phyloP scores from a whole-genome alignment of 1,139 yeast genomes.

The Suhomyces panamericanus region DNA sequence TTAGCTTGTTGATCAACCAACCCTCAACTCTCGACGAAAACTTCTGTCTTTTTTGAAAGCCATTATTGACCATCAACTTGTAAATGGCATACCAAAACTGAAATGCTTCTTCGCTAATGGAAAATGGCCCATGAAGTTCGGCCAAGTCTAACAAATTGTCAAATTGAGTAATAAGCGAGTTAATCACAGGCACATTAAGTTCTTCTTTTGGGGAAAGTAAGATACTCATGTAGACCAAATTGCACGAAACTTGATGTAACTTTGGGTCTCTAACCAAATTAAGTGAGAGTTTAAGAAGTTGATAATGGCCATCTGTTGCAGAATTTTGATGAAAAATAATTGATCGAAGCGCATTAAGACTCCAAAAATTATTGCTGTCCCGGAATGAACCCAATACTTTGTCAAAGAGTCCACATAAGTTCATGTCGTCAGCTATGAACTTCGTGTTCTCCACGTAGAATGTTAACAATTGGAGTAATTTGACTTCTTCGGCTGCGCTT shows the following conservation, averaged over 20 bases:
- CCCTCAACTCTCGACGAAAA: slow-evolving; percentile 21
- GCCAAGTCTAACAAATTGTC: slow-evolving; percentile 53
- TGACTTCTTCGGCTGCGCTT: slow-evolving; percentile 15
- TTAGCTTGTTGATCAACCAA: slow-evolving; percentile 54
- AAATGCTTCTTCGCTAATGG: slow-evolving; percentile 46
- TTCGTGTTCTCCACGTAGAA: slow-evolving; percentile 23
- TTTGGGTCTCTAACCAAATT: slow-evolving; percentile 43
- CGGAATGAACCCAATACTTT: neutral
- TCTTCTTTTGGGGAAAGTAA: slow-evolving; percentile 13
- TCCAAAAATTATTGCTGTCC: slow-evolving; percentile 1
- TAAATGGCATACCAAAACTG: slow-evolving; percentile 53
- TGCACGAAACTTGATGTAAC: slow-evolving; percentile 23
- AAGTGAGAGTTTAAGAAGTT: slow-evolving; percentile 42
- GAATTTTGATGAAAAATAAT: neutral
- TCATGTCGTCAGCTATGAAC: neutral
- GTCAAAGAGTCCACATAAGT: neutral
- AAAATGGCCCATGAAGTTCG: slow-evolving; percentile 59
- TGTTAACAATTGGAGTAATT: slow-evolving; percentile 33
- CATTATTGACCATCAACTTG: slow-evolving; percentile 34
- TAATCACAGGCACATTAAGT: slow-evolving; percentile 30
- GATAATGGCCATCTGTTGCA: slow-evolving; percentile 2
- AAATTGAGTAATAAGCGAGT: slow-evolving; percentile 42
- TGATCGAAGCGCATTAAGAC: neutral
- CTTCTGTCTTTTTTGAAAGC: slow-evolving; percentile 12
- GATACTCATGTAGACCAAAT: slow-evolving; percentile 21